Evolutionary conservation across 2,329 filamentous ascomycete species (phyloP), one percentile per base, ranked within the genome.

Genomic region (Aspergillus hiratsukae): DNA sequence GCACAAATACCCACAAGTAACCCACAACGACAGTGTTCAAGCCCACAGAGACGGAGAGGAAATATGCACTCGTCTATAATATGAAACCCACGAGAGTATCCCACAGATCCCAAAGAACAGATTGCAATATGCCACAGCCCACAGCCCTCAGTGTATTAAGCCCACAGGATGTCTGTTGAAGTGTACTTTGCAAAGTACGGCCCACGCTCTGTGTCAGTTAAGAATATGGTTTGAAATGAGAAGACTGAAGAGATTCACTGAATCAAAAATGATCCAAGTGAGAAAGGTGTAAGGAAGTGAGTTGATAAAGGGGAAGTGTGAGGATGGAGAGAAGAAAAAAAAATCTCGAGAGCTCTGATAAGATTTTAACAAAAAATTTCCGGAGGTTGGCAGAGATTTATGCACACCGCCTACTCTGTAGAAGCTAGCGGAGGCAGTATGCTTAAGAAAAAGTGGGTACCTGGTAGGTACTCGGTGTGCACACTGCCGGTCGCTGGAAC

Each of bases 1-100:
- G 57, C 60, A 58, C 62, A 65, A 68, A 70, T 65, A 69, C 69
- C 72, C 72, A 74, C 72, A 70, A 71, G 67, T 68, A 72, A 71
- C 71, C 71, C 71, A 67, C 72, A 73, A 72, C 67, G 67, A 71
- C 67, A 72, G 61, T 70, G 69, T 70, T 72, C 67, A 75, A 75
- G 72, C 74, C 74, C 74, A 75, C 74, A 73, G 70, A 71, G 71
- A 70, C 63, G 63, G 70, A 74, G 72, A 71, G 72, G 69, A 67
- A 66, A 72, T 68, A 73, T 69, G 69, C 70, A 71, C 71, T 68
- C 61, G 64, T 69, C 64, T 73, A 69, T 67, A 62, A 66, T 69
- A 72, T 69, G 71, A 69, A 75, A 73, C 72, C 73, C 72, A 75
- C 72, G 65, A 70, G 63, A 66, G 65, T 68, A 67, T 70, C 68